These are phyloP conservation scores for Antrodiella citrinella DNA, from an alignment of 768 basidiomycete genomes.

Conservation along the genomic window DNA sequence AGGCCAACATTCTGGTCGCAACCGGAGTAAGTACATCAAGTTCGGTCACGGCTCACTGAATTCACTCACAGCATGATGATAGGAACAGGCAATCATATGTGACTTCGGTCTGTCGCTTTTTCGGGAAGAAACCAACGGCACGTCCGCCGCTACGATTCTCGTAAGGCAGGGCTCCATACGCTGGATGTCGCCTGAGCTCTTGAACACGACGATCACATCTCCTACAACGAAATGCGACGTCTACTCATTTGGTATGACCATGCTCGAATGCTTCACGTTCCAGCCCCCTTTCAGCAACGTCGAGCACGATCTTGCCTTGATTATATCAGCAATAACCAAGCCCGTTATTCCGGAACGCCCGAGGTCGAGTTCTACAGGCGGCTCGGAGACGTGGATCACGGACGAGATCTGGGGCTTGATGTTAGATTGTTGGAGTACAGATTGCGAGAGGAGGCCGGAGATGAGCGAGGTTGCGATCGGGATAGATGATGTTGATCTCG, in stretches of 20 bases:
- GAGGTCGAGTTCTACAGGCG: slow-evolving; percentile 21
- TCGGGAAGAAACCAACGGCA: slow-evolving; percentile 48
- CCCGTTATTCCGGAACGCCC: slow-evolving; percentile 37
- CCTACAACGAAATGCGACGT: slow-evolving; percentile 43
- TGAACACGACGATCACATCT: slow-evolving; percentile 28
- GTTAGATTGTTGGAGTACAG: slow-evolving; percentile 37
- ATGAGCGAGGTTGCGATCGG: slow-evolving; percentile 29
- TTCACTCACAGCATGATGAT: too few species aligned
- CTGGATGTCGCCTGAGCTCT: slow-evolving; percentile 57
- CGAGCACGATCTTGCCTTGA: slow-evolving; percentile 41
- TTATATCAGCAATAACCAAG: slow-evolving; percentile 33
- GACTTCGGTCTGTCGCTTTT: slow-evolving; percentile 62
- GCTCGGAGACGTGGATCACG: slow-evolving; percentile 31
- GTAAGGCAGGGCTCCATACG: slow-evolving; percentile 39
- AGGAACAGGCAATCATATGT: slow-evolving; percentile 50
- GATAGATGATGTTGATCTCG: slow-evolving; percentile 12
- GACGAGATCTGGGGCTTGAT: slow-evolving; percentile 42
- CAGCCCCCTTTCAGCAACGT: slow-evolving; percentile 43
- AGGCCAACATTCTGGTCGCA: slow-evolving; percentile 58
- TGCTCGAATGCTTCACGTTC: slow-evolving; percentile 49
- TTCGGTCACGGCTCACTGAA: too few species aligned
- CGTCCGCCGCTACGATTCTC: slow-evolving; percentile 34
- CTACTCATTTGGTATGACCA: slow-evolving; percentile 54
- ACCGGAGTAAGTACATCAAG: too few species aligned
- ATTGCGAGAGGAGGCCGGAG: slow-evolving; percentile 30